Percentiles rank a stretch among this genome's conserved stretches.
Evolutionary conservation across 164 flowering plant genomes (phyloP).

Genomic region (Vitis rupestris): DNA sequence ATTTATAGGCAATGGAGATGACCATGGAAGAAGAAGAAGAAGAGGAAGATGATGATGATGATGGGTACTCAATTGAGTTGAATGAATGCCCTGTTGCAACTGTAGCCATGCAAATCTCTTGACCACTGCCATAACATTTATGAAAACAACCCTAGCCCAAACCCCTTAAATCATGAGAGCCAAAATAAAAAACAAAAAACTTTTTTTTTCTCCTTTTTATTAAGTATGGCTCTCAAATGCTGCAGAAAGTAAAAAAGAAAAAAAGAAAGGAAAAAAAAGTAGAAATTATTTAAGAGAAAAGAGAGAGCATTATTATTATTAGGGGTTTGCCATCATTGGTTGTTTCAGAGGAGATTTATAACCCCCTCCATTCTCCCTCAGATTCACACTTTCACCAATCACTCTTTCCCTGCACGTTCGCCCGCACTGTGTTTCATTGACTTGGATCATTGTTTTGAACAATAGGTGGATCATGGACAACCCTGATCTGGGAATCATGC

Average conservation of each 20-base stretch:
- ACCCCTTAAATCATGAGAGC: slow-evolving; percentile 23
- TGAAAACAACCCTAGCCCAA: slow-evolving; percentile 11
- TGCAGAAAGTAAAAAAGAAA: slow-evolving; percentile 15
- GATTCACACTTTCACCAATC: slow-evolving; percentile 13
- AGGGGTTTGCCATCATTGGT: slow-evolving; percentile 42
- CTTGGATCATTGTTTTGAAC: slow-evolving; percentile 2
- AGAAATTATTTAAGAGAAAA: slow-evolving; percentile 5
- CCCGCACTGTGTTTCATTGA: neutral
- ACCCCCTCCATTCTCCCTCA: neutral
- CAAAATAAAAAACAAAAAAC: neutral
- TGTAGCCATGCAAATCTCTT: slow-evolving; percentile 36
- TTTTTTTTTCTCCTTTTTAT: slow-evolving; percentile 3
- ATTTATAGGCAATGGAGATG: slow-evolving; percentile 20
- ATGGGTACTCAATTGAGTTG: slow-evolving; percentile 27
- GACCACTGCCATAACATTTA: slow-evolving; percentile 34
- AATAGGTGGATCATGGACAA: neutral
- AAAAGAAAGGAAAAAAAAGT: neutral
- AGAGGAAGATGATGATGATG: slow-evolving; percentile 14
- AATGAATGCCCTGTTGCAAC: slow-evolving; percentile 25
- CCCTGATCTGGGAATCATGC: neutral
- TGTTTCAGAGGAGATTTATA: slow-evolving; percentile 28
- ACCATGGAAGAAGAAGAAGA: too few relatives aligned
- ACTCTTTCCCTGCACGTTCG: neutral
- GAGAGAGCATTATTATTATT: slow-evolving; percentile 20
- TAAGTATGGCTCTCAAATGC: slow-evolving; percentile 8